phyloP scores from a whole-genome alignment of 2,329 filamentous ascomycete genomes.

The Xylaria sp. region DNA sequence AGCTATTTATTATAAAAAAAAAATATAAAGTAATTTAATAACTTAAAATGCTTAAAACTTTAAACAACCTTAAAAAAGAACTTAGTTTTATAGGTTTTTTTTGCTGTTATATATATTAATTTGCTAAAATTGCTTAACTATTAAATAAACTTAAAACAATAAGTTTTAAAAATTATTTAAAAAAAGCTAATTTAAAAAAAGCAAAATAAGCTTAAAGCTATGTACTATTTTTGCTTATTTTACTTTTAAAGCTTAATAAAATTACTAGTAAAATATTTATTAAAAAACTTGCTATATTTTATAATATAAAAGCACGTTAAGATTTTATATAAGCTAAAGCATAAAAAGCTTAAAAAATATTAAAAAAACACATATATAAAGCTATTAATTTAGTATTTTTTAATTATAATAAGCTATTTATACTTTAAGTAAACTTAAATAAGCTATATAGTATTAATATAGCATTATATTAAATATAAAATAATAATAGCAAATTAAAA shows the following conservation, averaged over 20 bases:
- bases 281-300: background rate
- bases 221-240: background rate
- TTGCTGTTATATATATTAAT: too few relatives aligned
- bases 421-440: background rate
- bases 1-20: too few relatives aligned
- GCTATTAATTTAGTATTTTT: background rate
- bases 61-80: too few relatives aligned
- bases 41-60: too few relatives aligned
- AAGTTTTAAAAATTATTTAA: slow-evolving; percentile 13
- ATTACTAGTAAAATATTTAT: background rate
- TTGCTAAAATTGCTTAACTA: background rate
- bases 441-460: background rate
- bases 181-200: slow-evolving; percentile 5
- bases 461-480: slow-evolving; percentile 1
- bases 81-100: too few relatives aligned
- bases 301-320: background rate
- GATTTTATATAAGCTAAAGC: background rate
- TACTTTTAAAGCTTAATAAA: slow-evolving; percentile 1
- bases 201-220: background rate
- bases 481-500: background rate
- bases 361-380: slow-evolving; percentile 9
- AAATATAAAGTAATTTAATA: too few relatives aligned
- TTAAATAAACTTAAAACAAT: slow-evolving; percentile 5
- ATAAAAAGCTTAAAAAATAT: slow-evolving; percentile 5
- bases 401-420: background rate